phyloP scores from a whole-genome alignment of 176 grass and related monocot genomes.

The Echinochloa phyllopogon region DNA sequence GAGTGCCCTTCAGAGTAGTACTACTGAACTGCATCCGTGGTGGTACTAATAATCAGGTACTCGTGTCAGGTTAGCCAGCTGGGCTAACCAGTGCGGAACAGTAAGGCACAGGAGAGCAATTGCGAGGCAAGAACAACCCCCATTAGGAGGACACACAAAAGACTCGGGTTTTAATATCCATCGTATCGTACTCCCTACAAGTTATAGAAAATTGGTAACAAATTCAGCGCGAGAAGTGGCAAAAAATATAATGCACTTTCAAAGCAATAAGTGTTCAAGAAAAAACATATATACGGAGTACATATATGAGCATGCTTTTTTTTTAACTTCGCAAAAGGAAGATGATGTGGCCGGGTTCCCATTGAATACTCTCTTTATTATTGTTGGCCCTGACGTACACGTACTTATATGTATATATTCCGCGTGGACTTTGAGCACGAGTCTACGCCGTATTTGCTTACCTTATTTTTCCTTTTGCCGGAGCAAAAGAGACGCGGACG shows the following conservation, averaged over 20 bases:
- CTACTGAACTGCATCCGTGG: not conserved
- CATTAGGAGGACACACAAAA: not conserved
- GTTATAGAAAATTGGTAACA: not conserved
- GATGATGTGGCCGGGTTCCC: not conserved
- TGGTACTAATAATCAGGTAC: not conserved
- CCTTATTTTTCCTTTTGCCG: constrained; percentile 14
- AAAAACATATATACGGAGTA: not conserved
- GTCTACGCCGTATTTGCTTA: constrained; percentile 34
- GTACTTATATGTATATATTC: not conserved
- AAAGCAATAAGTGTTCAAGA: not conserved
- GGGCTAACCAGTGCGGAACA: not conserved
- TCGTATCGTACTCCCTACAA: too few species aligned
- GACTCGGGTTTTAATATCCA: too few species aligned
- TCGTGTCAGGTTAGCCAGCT: constrained; percentile 14
- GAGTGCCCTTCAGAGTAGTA: not conserved
- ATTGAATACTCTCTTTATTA: not conserved
- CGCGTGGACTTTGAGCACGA: constrained; percentile 51
- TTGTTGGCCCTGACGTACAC: not conserved
- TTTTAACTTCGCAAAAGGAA: not conserved
- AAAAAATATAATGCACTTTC: not conserved
- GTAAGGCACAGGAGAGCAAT: not conserved
- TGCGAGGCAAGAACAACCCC: not conserved
- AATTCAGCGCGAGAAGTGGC: not conserved
- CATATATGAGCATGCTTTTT: not conserved
- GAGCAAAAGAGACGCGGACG: constrained; percentile 1